Conservation (phyloP, 139 green algal genomes). For the Chlorella sp. region DNA sequence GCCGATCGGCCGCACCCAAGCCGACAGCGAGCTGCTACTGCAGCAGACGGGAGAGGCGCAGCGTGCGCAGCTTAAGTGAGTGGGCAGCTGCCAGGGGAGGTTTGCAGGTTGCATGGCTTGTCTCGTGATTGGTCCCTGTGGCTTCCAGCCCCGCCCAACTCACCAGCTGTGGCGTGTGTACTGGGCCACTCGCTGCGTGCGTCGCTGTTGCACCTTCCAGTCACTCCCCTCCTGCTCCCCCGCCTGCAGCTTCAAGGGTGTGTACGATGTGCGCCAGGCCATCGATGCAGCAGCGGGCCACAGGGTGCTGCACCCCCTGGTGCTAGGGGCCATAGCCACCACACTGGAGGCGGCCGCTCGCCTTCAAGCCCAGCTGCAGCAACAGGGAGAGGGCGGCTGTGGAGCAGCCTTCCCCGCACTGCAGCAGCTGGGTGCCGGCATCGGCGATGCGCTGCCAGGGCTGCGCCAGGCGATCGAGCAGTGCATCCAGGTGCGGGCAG, state of each 20-base stretch:
- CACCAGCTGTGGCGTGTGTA: no score
- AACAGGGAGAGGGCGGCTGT: background rate
- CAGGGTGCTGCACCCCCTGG: slow-evolving; percentile 61
- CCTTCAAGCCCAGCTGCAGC: slow-evolving; percentile 24
- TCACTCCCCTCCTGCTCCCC: no score
- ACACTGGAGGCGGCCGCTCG: slow-evolving; percentile 62
- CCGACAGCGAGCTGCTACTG: slow-evolving; percentile 74
- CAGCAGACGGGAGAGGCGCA: slow-evolving; percentile 77
- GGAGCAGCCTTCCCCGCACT: slow-evolving; percentile 45
- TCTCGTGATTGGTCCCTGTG: no score
- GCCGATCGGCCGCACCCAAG: slow-evolving; percentile 56
- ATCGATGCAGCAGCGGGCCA: slow-evolving; percentile 53
- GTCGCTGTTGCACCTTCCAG: background rate
- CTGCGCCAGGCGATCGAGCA: slow-evolving; percentile 49
- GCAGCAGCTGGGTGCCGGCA: slow-evolving; percentile 48
- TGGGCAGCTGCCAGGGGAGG: background rate
- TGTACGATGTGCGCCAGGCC: slow-evolving; percentile 68
- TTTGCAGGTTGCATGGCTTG: no score
- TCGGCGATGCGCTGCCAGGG: slow-evolving; percentile 49
- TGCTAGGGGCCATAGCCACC: slow-evolving; percentile 74
- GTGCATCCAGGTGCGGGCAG: slow-evolving; percentile 68
- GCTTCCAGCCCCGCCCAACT: no score
- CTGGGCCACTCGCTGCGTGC: no score
- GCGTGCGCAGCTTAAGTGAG: slow-evolving; percentile 14
- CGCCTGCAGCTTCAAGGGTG: slow-evolving; percentile 42